Conservation (phyloP, 495 filamentous ascomycete species). For the Neurospora sp. region DNA sequence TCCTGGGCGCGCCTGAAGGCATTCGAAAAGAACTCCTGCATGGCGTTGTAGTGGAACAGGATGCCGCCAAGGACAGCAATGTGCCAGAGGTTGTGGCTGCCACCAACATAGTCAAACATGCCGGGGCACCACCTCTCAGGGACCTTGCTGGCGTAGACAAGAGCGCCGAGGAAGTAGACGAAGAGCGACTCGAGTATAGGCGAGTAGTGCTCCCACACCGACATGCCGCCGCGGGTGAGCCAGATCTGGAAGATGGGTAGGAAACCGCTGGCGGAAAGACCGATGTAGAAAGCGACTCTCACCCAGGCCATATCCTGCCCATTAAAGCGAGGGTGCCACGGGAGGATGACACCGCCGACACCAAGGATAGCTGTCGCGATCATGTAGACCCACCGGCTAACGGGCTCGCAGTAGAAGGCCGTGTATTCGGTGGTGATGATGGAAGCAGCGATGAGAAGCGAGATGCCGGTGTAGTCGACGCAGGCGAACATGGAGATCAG, state of each 20-base stretch:
- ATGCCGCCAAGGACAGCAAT: constrained; percentile 93
- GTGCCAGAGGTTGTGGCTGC: constrained; percentile 97
- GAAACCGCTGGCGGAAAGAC: constrained; percentile 83
- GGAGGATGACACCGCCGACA: constrained; percentile 79
- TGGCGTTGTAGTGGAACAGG: constrained; percentile 87
- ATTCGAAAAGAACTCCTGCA: constrained; percentile 84
- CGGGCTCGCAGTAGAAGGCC: constrained; percentile 93
- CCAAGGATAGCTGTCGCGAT: constrained; percentile 70
- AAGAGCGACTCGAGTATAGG: constrained; percentile 75
- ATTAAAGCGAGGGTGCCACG: constrained; percentile 96
- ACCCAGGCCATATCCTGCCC: constrained; percentile 83
- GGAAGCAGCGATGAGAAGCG: constrained; percentile 86
- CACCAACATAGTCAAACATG: constrained; percentile 87
- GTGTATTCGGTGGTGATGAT: constrained; percentile 99
- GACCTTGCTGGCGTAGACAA: constrained; percentile 86
- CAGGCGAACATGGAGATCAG: constrained; percentile 94
- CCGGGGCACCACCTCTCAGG: constrained; percentile 91
- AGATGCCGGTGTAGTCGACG: constrained; percentile 98
- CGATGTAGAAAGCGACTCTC: constrained; percentile 84
- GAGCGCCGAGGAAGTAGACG: constrained; percentile 78
- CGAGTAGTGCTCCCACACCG: constrained; percentile 78
- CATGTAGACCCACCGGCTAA: constrained; percentile 82
- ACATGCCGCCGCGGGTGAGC: constrained; percentile 60
- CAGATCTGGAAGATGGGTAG: constrained; percentile 77
- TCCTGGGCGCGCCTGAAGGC: constrained; percentile 65